These are phyloP conservation scores for Galeopsis tetrahit DNA, from an alignment of 257 asterid genomes.

Conservation along the genomic window DNA sequence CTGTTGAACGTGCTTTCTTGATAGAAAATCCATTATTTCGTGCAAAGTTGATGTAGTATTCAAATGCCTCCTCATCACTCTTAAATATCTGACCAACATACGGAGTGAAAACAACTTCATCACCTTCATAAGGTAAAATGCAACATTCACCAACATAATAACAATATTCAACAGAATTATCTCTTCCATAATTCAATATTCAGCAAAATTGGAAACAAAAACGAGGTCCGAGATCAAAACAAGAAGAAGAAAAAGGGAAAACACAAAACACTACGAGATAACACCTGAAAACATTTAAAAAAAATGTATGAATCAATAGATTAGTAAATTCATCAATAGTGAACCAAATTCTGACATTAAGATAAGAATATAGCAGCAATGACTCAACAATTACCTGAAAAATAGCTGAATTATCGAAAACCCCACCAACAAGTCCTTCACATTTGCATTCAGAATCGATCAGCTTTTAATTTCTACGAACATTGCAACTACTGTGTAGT, in stretches of 20 bases:
- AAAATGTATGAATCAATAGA: not conserved
- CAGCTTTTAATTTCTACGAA: slow-evolving; percentile 1
- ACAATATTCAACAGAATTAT: not conserved
- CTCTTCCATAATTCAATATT: not conserved
- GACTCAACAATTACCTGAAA: slow-evolving; percentile 15
- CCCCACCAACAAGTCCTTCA: not conserved
- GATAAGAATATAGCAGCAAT: slow-evolving; percentile 9
- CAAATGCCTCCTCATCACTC: slow-evolving; percentile 66
- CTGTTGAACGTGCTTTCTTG: slow-evolving; percentile 71
- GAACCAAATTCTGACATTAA: slow-evolving; percentile 13
- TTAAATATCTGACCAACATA: slow-evolving; percentile 71
- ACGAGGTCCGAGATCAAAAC: not conserved
- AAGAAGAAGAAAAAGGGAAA: not conserved
- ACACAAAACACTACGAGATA: not conserved
- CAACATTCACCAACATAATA: slow-evolving; percentile 15
- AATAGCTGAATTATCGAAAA: slow-evolving; percentile 6
- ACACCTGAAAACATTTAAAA: not conserved
- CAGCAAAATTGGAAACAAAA: not conserved
- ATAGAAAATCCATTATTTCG: slow-evolving; percentile 68
- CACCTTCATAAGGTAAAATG: slow-evolving; percentile 22
- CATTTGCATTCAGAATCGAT: slow-evolving; percentile 7
- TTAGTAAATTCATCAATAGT: not conserved
- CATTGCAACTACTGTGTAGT: slow-evolving; percentile 8
- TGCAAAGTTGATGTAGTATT: slow-evolving; percentile 68
- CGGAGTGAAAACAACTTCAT: slow-evolving; percentile 51